phyloP scores from a whole-genome alignment of 2,329 filamentous ascomycete genomes.

The Aspergillus floridensis region DNA sequence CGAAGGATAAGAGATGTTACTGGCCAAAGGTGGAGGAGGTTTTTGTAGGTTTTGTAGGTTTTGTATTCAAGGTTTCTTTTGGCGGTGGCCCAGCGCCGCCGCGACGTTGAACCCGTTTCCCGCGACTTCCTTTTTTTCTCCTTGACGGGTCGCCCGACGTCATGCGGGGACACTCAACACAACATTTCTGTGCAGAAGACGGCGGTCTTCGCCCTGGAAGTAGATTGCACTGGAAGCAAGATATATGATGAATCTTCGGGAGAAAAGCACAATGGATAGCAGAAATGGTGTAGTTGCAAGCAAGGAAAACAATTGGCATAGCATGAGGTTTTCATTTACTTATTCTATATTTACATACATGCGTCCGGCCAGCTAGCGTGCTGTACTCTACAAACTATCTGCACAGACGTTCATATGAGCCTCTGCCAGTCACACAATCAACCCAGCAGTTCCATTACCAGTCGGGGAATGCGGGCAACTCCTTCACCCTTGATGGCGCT shows the following conservation, averaged over 20 bases:
- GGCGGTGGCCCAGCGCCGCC: not conserved
- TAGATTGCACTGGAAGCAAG: not conserved
- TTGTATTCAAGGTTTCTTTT: not conserved
- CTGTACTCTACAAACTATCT: not conserved
- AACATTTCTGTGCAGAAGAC: not conserved
- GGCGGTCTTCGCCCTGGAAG: not conserved
- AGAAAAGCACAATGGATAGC: too few relatives aligned
- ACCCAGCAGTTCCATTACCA: constrained; percentile 44
- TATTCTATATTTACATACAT: not conserved
- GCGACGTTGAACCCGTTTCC: not conserved
- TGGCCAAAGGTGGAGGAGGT: not conserved
- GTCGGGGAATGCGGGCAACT: constrained; percentile 56
- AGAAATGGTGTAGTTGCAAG: not conserved
- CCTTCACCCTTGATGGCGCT: constrained; percentile 88
- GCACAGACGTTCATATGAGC: not conserved
- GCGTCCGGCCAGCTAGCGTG: not conserved
- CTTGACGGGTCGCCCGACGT: not conserved
- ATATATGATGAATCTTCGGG: too few relatives aligned
- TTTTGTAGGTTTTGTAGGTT: too few relatives aligned
- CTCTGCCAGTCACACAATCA: constrained; percentile 9
- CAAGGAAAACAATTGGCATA: not conserved
- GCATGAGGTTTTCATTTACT: not conserved
- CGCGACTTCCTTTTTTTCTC: not conserved
- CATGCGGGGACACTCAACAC: not conserved
- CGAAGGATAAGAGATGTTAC: not conserved